A percentile compares a stretch with the other conserved stretches of the same genome.
Evolutionary conservation across 2,329 filamentous ascomycete genomes (phyloP).

Genomic region (Akanthomyces uredinophilus): DNA sequence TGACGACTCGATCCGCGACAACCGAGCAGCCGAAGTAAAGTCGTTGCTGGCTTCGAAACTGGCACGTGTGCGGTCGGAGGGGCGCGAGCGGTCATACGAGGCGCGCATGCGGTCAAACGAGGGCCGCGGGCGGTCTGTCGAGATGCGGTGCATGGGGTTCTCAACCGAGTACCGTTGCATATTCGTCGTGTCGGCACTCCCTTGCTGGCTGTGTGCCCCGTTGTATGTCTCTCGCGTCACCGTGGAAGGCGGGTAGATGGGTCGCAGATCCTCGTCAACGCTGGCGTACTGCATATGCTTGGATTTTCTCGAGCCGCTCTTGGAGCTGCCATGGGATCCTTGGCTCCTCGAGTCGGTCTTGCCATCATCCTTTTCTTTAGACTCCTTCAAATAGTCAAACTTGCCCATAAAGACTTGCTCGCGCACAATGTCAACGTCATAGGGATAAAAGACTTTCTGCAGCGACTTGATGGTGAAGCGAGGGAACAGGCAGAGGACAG

Average conservation of each 20-base stretch:
- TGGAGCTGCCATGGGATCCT: conserved; percentile 49
- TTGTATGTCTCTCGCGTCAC: conserved; percentile 73
- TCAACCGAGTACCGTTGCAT: conserved; percentile 59
- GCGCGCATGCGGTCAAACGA: conserved; percentile 84
- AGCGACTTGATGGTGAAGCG: conserved; percentile 80
- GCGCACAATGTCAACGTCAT: conserved; percentile 91
- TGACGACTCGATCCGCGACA: conserved; percentile 77
- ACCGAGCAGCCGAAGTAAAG: conserved; percentile 82
- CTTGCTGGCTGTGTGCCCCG: conserved; percentile 72
- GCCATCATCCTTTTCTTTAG: conserved; percentile 26
- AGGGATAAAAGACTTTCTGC: conserved; percentile 91
- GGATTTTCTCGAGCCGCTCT: conserved; percentile 49
- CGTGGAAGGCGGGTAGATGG: conserved; percentile 89
- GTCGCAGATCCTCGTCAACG: conserved; percentile 80
- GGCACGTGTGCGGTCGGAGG: conserved; percentile 76
- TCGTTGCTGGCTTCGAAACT: conserved; percentile 86
- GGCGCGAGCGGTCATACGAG: conserved; percentile 80
- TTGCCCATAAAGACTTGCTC: conserved; percentile 82
- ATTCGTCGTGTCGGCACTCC: conserved; percentile 81
- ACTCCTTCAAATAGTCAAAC: conserved; percentile 62
- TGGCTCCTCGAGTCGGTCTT: conserved; percentile 35
- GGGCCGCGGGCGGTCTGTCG: conserved; percentile 65
- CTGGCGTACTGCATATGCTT: conserved; percentile 56
- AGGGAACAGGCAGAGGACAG: conserved; percentile 78
- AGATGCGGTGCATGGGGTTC: conserved; percentile 41